Percentiles rank a stretch among this genome's conserved stretches.
Evolutionary conservation across 495 filamentous ascomycete species (phyloP).

Genomic region (Jackrogersella multiformis): DNA sequence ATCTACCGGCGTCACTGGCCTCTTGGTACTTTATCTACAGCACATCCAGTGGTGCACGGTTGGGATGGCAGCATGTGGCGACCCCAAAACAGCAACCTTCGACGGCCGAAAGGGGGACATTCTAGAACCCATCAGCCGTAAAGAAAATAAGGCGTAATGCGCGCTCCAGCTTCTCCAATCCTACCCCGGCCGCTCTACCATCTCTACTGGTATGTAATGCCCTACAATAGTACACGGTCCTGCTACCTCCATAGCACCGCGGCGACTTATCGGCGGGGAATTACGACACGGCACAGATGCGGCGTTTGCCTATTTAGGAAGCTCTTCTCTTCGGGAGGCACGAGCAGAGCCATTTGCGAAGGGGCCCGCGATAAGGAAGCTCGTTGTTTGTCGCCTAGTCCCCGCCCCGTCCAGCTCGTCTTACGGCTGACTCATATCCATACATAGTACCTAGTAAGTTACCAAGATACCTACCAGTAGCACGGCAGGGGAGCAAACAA

Average conservation of each 20-base stretch:
- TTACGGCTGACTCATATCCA: no score
- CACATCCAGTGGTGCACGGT: no score
- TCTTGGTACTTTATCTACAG: no score
- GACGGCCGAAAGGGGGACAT: background rate
- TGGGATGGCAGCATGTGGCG: background rate
- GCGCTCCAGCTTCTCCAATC: constrained; percentile 13
- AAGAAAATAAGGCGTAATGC: constrained; percentile 1
- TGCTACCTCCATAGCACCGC: background rate
- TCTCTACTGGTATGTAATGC: no score
- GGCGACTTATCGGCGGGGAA: constrained; percentile 36
- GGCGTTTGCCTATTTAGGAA: constrained; percentile 28
- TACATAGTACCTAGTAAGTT: background rate
- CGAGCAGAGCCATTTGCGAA: constrained; percentile 12
- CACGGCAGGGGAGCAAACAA: background rate
- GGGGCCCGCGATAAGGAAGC: constrained; percentile 6
- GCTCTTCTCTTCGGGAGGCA: no score
- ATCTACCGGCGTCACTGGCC: background rate
- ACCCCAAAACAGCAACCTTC: background rate
- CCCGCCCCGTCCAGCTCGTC: background rate
- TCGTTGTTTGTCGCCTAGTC: background rate
- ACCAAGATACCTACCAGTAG: background rate
- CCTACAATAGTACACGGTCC: background rate
- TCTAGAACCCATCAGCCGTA: background rate
- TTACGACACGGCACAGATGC: constrained; percentile 1
- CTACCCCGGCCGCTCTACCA: no score